Percentiles rank a stretch among this genome's conserved stretches.
Evolutionary conservation across 306 rosid genomes (phyloP).

Genomic region (Glycine latifolia): DNA sequence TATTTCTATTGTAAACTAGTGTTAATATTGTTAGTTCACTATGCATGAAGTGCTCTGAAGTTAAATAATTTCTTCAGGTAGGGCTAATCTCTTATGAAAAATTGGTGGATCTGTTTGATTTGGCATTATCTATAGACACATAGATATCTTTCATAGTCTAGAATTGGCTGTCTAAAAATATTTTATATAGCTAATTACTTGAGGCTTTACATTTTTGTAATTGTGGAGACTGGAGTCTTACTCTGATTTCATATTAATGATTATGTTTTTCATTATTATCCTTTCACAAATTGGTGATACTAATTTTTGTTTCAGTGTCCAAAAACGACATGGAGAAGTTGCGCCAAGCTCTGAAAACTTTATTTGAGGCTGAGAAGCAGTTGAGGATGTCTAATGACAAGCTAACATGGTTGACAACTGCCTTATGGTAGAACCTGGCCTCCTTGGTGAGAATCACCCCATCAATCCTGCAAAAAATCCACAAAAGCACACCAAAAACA

Average conservation of each 20-base stretch:
- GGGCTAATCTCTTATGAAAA: conserved; percentile 98
- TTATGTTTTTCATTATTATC: too few species aligned
- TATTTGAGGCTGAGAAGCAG: too few species aligned
- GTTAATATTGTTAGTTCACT: conserved; percentile 17
- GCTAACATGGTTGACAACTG: conserved; percentile 96
- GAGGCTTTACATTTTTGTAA: conserved; percentile 1
- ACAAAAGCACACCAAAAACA: too few species aligned
- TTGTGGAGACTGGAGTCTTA: conserved; percentile 11
- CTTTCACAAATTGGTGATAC: neutral
- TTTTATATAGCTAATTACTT: conserved; percentile 22
- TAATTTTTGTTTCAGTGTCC: too few species aligned
- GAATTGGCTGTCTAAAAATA: neutral
- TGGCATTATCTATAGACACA: conserved; percentile 68
- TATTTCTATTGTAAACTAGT: neutral
- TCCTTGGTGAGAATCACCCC: too few species aligned
- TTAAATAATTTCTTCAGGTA: conserved; percentile 65
- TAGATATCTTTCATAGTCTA: neutral
- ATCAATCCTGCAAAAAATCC: too few species aligned
- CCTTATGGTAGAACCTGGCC: conserved; percentile 46
- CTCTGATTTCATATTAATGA: conserved; percentile 29
- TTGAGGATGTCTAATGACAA: conserved; percentile 54
- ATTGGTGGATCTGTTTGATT: conserved; percentile 96
- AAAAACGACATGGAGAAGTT: too few species aligned
- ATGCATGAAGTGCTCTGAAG: conserved; percentile 44
- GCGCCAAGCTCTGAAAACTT: too few species aligned